Percentiles rank a stretch among this genome's conserved stretches.
phyloP scores from a whole-genome alignment of 768 basidiomycete species.

The Kockovaella imperatae region DNA sequence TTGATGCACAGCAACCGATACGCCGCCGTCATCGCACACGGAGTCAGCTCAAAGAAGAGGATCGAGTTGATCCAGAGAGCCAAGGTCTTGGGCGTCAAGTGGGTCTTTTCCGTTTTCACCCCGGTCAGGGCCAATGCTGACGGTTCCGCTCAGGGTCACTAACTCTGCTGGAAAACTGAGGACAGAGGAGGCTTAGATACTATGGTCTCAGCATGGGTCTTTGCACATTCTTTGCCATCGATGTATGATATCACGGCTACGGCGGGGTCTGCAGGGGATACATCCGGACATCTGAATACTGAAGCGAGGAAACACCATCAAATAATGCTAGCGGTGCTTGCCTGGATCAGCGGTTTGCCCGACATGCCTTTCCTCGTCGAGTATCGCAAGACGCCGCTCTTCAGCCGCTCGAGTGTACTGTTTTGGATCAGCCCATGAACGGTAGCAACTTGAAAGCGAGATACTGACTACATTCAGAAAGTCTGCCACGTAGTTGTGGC shows the following conservation, averaged over 20 bases:
- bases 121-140: neutral
- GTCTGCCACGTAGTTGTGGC: slow-evolving; percentile 20
- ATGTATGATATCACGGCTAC: too few species aligned
- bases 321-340: too few species aligned
- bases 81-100: slow-evolving; percentile 61
- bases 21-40: slow-evolving; percentile 93
- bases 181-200: slow-evolving; percentile 66
- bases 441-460: neutral
- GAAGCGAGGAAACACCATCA: too few species aligned
- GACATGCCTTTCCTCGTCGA: too few species aligned
- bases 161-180: slow-evolving; percentile 87
- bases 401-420: too few species aligned
- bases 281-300: too few species aligned
- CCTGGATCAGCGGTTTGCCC: too few species aligned
- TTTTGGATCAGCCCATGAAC: neutral
- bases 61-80: slow-evolving; percentile 78
- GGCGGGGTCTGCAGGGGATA: too few species aligned
- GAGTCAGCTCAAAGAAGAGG: slow-evolving; percentile 91
- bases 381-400: too few species aligned
- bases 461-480: slow-evolving; percentile 24
- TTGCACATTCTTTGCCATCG: too few species aligned
- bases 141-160: slow-evolving; percentile 55
- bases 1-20: slow-evolving; percentile 97
- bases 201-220: too few species aligned
- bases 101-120: slow-evolving; percentile 11